Base-by-base conservation (phyloP, 805 yeast species). In the Kluyveromyces aestuarii region DNA sequence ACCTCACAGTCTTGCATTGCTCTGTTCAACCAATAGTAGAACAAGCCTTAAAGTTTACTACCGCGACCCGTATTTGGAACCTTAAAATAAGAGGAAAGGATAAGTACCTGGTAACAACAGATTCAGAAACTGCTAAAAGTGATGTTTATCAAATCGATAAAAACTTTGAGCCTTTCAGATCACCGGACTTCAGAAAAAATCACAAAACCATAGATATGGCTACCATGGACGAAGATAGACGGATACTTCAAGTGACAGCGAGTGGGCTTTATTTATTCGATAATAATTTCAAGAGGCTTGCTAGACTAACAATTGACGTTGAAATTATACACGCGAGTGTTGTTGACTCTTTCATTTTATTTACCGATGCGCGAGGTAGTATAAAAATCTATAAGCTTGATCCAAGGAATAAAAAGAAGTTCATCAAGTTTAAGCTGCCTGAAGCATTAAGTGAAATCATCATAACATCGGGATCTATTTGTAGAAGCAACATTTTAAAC, bases 31-130 rank as follows among this genome's bases (percentile, higher is more conserved):
- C 96, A 0, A 63, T 61, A 0, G 76, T 88, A 8, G 76, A 78
- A 46, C 78, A 87, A 2, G 81, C 89, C 2, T 72, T 87, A 47
- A 81, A 79, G 51, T 85, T 85, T 58, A 82, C 83, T 18, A 84
- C 80, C 59, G 82, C 84, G 35, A 79, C 82, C 54, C 79, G 82
- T 55, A 74, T 86, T 57, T 89, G 95, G 95, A 84, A 85, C 40
- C 64, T 87, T 27, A 67, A 70, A 44, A 50, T 64, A 14, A 60
- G 64, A 41, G 66, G 68, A 44, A 71, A 72, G 33, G 80, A 80
- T 58, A 74, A 74, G 52, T 86, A 76, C 59, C 68, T 87, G 44
- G 73, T 87, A 18, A 84, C 95, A 0, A 84, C 95, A 0, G 90
- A 84, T 60, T 76, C 77, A 39, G 67, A 73, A 17, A 78, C 79